Percentiles rank a stretch among this genome's conserved stretches.
phyloP scores from a whole-genome alignment of 106 monocot genomes.

The Posidonia australis region DNA sequence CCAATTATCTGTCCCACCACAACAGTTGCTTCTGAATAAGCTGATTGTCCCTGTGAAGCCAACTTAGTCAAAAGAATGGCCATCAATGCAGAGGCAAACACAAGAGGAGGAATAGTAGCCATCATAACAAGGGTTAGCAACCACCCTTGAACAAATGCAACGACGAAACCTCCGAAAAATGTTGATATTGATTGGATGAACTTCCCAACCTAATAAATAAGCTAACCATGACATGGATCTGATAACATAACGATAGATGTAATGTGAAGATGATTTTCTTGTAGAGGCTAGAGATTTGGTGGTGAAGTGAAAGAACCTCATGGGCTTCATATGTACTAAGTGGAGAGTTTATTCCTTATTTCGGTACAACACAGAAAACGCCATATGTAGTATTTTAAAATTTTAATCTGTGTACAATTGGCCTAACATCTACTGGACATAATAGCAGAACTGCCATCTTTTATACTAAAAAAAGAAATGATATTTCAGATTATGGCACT shows the following conservation, averaged over 20 bases:
- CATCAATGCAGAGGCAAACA: slow-evolving; percentile 37
- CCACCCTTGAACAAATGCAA: slow-evolving; percentile 75
- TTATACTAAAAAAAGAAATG: too few species aligned
- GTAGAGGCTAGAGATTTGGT: too few species aligned
- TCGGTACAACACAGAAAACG: too few species aligned
- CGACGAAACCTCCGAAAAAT: slow-evolving; percentile 57
- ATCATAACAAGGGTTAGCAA: slow-evolving; percentile 77
- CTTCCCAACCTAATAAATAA: slow-evolving; percentile 43
- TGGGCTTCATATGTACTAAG: too few species aligned
- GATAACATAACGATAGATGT: not conserved
- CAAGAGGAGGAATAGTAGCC: slow-evolving; percentile 37
- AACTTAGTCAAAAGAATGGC: slow-evolving; percentile 34
- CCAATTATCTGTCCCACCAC: slow-evolving; percentile 70
- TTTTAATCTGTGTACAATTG: too few species aligned
- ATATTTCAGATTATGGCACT: too few species aligned
- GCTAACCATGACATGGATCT: not conserved
- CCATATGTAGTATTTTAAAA: too few species aligned
- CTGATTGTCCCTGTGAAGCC: slow-evolving; percentile 39
- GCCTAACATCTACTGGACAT: too few species aligned
- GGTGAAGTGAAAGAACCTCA: too few species aligned
- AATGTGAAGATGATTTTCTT: too few species aligned
- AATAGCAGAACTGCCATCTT: too few species aligned
- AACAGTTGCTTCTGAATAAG: slow-evolving; percentile 46
- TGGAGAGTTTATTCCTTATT: too few species aligned
- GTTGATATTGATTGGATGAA: slow-evolving; percentile 55